Evolutionary conservation across 805 yeast species (phyloP).

Genomic region (Candida railenensis): DNA sequence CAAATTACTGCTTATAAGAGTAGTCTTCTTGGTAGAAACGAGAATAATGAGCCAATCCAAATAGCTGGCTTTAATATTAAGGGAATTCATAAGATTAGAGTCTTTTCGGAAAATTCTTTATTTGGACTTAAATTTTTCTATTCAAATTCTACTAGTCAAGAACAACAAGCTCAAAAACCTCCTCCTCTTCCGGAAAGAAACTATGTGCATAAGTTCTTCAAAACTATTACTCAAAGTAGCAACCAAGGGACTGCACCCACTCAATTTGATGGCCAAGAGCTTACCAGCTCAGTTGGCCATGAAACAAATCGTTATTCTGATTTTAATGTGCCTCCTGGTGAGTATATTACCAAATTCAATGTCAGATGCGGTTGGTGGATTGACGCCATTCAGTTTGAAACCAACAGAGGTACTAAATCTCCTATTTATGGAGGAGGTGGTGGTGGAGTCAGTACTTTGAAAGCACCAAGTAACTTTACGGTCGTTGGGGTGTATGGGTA

Average conservation of each 20-base stretch:
- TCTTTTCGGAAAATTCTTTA: conserved; percentile 73
- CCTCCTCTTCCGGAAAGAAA: conserved; percentile 52
- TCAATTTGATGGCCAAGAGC: conserved; percentile 1
- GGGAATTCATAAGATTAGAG: conserved; percentile 51
- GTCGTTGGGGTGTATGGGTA: conserved; percentile 75
- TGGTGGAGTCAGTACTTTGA: conserved; percentile 58
- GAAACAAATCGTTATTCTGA: conserved; percentile 53
- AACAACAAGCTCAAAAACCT: conserved; percentile 13
- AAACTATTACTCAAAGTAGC: conserved; percentile 10
- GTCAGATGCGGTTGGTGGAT: conserved; percentile 85
- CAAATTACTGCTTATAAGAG: conserved; percentile 38
- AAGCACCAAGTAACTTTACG: conserved; percentile 59
- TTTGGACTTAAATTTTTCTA: conserved; percentile 72
- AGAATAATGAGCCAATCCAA: conserved; percentile 18
- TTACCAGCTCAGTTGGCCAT: conserved; percentile 44
- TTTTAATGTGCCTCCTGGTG: conserved; percentile 55
- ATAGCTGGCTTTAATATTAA: conserved; percentile 34
- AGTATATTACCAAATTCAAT: conserved; percentile 56
- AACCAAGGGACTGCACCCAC: background rate
- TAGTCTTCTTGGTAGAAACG: conserved; percentile 25
- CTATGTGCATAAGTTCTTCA: conserved; percentile 29
- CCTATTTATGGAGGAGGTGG: conserved; percentile 63
- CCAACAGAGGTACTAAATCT: conserved; percentile 53
- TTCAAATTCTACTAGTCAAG: conserved; percentile 3
- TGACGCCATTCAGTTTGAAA: conserved; percentile 77